phyloP scores from a whole-genome alignment of 306 rosid species.

The Vigna trinervia region DNA sequence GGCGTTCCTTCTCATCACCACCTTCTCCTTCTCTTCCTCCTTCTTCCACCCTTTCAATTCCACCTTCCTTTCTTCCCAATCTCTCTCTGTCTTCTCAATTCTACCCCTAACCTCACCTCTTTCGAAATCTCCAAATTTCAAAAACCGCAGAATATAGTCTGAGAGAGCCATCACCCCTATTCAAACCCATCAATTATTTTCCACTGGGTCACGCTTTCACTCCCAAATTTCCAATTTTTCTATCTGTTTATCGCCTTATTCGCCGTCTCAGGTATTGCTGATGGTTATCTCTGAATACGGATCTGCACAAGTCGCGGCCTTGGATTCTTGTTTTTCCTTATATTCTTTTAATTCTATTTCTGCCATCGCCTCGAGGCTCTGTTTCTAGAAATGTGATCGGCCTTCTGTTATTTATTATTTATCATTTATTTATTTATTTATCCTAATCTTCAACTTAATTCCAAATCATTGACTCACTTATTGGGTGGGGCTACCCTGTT shows the following conservation, averaged over 20 bases:
- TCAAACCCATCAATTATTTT: constrained; percentile 37
- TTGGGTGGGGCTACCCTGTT: constrained; percentile 27
- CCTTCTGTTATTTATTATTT: neutral
- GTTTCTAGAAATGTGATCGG: constrained; percentile 35
- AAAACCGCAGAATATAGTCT: neutral
- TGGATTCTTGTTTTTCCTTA: constrained; percentile 5
- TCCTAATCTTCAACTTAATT: constrained; percentile 38
- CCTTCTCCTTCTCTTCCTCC: constrained; percentile 31
- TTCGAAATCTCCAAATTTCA: neutral
- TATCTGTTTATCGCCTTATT: constrained; percentile 30
- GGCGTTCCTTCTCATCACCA: constrained; percentile 61
- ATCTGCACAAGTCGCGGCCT: constrained; percentile 25
- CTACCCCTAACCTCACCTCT: neutral
- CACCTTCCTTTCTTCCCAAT: neutral
- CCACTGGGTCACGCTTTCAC: constrained; percentile 34
- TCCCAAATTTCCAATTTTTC: constrained; percentile 28
- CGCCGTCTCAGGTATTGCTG: constrained; percentile 49
- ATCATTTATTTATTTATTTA: neutral
- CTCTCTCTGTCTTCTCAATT: neutral
- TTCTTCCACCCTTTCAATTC: constrained; percentile 20
- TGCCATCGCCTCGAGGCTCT: constrained; percentile 23
- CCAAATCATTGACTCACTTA: constrained; percentile 35
- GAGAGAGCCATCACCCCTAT: constrained; percentile 16
- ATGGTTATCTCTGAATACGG: constrained; percentile 37
- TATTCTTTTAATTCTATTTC: neutral